Evolutionary conservation across 768 basidiomycete species (phyloP).

Genomic region (Psilocybe subaeruginosa): DNA sequence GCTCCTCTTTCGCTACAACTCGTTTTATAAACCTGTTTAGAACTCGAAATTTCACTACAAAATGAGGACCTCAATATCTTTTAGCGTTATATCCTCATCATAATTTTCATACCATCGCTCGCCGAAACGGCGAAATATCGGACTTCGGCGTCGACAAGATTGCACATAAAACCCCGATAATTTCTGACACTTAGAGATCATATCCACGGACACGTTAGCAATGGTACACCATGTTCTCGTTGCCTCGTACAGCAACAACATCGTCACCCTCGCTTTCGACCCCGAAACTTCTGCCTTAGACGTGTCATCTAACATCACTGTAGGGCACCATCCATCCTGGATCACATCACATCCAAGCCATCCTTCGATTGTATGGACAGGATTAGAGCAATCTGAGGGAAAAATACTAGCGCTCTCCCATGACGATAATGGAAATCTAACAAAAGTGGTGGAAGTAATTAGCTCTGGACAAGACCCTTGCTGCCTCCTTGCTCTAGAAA

Average conservation of each 20-base stretch:
- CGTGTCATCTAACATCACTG: conserved; percentile 43
- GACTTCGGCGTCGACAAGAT: conserved; percentile 10
- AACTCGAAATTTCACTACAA: neutral
- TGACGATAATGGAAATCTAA: conserved; percentile 53
- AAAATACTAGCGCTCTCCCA: conserved; percentile 62
- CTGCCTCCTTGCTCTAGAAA: conserved; percentile 57
- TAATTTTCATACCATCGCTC: conserved; percentile 7
- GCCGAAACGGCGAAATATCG: conserved; percentile 26
- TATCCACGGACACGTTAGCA: conserved; percentile 4
- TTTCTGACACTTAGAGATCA: neutral
- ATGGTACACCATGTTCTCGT: conserved; percentile 56
- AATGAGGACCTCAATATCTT: neutral
- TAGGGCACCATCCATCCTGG: conserved; percentile 79
- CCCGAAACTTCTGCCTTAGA: conserved; percentile 46
- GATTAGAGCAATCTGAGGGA: conserved; percentile 71
- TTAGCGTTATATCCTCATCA: neutral
- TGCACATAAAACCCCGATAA: conserved; percentile 18
- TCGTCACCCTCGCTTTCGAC: conserved; percentile 70
- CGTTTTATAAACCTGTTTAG: neutral
- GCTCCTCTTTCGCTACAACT: conserved; percentile 5
- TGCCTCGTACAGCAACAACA: conserved; percentile 64
- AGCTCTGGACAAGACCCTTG: conserved; percentile 70
- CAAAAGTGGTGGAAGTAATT: conserved; percentile 47
- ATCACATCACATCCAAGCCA: conserved; percentile 63
- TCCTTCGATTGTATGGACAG: conserved; percentile 62